phyloP scores from a whole-genome alignment of 352 stramenopile species.

The Phytophthora tubulina region DNA sequence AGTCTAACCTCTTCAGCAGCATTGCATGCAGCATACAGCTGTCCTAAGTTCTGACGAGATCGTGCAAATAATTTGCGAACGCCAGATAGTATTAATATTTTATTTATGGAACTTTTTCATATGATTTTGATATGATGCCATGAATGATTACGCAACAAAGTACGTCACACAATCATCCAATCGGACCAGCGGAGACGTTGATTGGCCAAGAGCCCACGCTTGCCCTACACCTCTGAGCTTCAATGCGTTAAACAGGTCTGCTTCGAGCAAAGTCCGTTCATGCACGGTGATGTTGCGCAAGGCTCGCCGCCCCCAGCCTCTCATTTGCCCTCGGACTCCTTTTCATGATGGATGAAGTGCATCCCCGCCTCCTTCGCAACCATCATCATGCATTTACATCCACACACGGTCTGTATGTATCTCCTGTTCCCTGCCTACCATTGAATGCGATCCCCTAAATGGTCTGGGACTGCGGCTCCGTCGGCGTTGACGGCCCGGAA shows the following conservation, averaged over 20 bases:
- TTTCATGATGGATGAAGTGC: background rate
- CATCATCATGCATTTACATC: conserved; percentile 45
- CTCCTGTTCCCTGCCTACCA: conserved; percentile 23
- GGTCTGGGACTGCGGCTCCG: conserved; percentile 47
- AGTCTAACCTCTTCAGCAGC: too few relatives aligned
- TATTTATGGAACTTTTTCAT: too few relatives aligned
- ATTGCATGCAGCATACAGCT: too few relatives aligned
- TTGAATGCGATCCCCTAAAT: conserved; percentile 44
- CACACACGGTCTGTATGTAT: conserved; percentile 37
- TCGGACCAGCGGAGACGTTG: background rate
- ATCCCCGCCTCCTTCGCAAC: conserved; percentile 18
- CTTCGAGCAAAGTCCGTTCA: background rate
- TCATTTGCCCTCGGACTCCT: background rate
- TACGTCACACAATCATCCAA: conserved; percentile 29
- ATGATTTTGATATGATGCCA: background rate
- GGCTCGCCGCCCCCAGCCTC: background rate
- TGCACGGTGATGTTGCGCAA: background rate
- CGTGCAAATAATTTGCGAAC: too few relatives aligned
- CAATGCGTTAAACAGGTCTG: conserved; percentile 20
- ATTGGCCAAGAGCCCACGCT: conserved; percentile 10
- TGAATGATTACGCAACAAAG: conserved; percentile 17
- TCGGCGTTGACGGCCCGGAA: conserved; percentile 31
- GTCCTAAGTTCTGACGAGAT: too few relatives aligned
- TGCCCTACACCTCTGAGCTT: conserved; percentile 12
- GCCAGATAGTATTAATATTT: too few relatives aligned